Evolutionary conservation across 495 filamentous ascomycete species (phyloP), one percentile per base, ranked within the genome.

Genomic region (Tricharina praecox): DNA sequence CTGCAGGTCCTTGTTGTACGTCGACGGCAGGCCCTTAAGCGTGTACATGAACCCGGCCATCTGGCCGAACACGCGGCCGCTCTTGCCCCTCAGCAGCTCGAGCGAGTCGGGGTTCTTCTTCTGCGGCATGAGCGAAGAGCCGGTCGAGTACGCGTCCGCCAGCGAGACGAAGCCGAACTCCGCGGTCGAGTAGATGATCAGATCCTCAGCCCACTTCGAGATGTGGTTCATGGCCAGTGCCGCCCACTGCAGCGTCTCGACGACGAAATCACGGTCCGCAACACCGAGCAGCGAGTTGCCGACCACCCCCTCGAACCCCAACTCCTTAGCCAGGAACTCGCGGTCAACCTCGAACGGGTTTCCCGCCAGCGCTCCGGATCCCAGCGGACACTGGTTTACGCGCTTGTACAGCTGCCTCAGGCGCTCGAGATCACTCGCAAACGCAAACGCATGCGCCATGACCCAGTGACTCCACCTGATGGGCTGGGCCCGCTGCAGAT

Each of bases 1-100:
- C 65, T 96, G 88, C 13, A 93, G 68, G 60, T 93, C 83, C 68
- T 94, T 93, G 69, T 95, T 93, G 70, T 94, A 95, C 4, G 85
- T 92, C 20, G 76, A 81, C 1, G 88, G 85, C 18, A 93, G 70
- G 26, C 81, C 81, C 69, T 96, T 95, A 61, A 83, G 76, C 11
- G 79, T 90, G 63, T 73, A 75, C 76, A 85, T 88, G 54, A 95
- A 69, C 26, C 88, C 88, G 5, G 82, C 73, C 79, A 94, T 85
- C 56, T 86, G 78, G 1, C 85, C 85, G 59, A 93, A 88, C 7
- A 78, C 77, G 36, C 86, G 71, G 1, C 87, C 87, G 26, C 73
- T 68, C 69, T 95, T 95, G 15, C 87, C 88, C 3, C 88, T 73
- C 24, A 96, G 70, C 39, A 96, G 74, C 63, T 95, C 88, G 25